Evolutionary conservation across 2,329 filamentous ascomycete genomes (phyloP).

Genomic region (Fusarium longipes): DNA sequence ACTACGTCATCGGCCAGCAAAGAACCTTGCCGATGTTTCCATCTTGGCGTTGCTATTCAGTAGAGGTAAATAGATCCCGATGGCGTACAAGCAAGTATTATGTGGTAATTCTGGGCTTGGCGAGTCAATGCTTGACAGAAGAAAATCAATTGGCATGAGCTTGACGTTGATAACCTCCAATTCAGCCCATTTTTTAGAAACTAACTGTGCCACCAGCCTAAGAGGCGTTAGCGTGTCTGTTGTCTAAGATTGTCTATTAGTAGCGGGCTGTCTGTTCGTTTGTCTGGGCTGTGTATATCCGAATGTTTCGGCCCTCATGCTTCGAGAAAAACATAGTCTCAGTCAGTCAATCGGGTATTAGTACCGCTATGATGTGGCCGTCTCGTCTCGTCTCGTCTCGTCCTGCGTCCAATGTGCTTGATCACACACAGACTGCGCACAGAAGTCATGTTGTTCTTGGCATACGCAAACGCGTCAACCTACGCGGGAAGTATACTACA

Average conservation of each 20-base stretch:
- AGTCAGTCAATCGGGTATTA: neutral
- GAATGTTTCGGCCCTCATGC: neutral
- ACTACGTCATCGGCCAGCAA: constrained; percentile 43
- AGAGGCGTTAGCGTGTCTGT: constrained; percentile 20
- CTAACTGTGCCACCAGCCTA: constrained; percentile 19
- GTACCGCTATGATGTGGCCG: neutral
- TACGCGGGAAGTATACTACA: constrained; percentile 11
- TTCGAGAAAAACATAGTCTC: neutral
- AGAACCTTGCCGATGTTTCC: constrained; percentile 41
- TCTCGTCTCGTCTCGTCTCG: neutral
- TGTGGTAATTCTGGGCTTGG: constrained; percentile 22
- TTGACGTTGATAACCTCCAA: constrained; percentile 7
- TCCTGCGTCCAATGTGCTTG: neutral
- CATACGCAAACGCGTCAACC: constrained; percentile 32
- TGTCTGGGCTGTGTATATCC: constrained; percentile 8
- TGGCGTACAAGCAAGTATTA: constrained; percentile 23
- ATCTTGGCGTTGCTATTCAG: constrained; percentile 38
- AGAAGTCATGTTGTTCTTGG: constrained; percentile 17
- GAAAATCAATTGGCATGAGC: constrained; percentile 17
- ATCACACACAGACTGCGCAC: constrained; percentile 2
- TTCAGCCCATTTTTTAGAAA: constrained; percentile 1
- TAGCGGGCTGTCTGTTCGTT: neutral
- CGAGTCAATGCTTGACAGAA: constrained; percentile 25
- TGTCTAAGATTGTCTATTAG: neutral
- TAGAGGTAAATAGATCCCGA: constrained; percentile 24